A percentile compares a stretch with the other conserved stretches of the same genome.
phyloP scores from a whole-genome alignment of 768 basidiomycete species.

The Lactarius hatsudake region DNA sequence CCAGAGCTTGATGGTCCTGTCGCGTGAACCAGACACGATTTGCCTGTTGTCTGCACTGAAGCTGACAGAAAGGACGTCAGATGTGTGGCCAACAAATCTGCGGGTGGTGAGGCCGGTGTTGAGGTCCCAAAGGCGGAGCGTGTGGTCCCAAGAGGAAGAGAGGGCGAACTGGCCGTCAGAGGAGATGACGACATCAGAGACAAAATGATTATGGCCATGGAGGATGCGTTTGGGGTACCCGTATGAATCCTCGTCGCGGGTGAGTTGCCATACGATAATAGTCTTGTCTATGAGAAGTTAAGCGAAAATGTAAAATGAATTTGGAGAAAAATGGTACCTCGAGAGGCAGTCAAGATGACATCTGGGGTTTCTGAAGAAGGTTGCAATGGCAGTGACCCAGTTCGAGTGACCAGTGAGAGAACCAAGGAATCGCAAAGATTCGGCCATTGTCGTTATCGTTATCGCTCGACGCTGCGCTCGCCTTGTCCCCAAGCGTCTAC shows the following conservation, averaged over 20 bases:
- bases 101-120: constrained; percentile 96
- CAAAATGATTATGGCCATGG: constrained; percentile 99
- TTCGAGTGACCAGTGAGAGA: constrained; percentile 91
- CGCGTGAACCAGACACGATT: constrained; percentile 97
- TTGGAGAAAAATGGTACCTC: constrained; percentile 60
- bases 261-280: constrained; percentile 98
- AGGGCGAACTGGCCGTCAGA: constrained; percentile 99
- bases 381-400: constrained; percentile 98
- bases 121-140: constrained; percentile 98
- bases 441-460: constrained; percentile 23
- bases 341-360: constrained; percentile 97
- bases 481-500: neutral
- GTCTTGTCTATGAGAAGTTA: constrained; percentile 78
- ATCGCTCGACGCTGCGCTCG: constrained; percentile 8
- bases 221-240: constrained; percentile 98
- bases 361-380: constrained; percentile 98
- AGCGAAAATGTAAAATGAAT: constrained; percentile 17
- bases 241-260: constrained; percentile 86
- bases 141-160: constrained; percentile 99
- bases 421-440: constrained; percentile 52
- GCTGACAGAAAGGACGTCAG: constrained; percentile 97
- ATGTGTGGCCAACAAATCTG: constrained; percentile 96
- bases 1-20: constrained; percentile 98
- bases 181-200: constrained; percentile 97
- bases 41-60: constrained; percentile 99